Base-by-base conservation (phyloP, 352 stramenopile genomes). In the Phytopythium cucurbitacearum region DNA sequence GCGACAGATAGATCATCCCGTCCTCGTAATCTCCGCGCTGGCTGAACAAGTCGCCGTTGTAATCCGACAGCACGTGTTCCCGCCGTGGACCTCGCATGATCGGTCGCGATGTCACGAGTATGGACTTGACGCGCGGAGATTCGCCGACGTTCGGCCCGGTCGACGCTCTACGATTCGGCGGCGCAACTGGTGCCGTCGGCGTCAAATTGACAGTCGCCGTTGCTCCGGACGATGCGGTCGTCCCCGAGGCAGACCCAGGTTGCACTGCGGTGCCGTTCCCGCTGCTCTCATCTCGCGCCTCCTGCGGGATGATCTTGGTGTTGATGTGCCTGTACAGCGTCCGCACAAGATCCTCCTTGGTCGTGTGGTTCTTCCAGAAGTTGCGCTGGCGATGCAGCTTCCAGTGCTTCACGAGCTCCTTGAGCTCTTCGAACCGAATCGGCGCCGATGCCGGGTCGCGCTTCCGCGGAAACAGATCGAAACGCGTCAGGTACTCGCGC, bases 391-490 rank as follows among this genome's bases (percentile, higher is more conserved):
- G 82, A 47, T 96, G 85, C 5, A 96, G 65, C 53, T 96, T 96
- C 84, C 85, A 96, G 59, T 94, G 79, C 44, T 94, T 91, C 1
- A 91, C 84, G 9, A 96, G 66, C 52, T 96, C 89, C 56, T 95
- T 95, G n/a, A 96, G 67, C 57, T 96, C 85, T 58, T 96, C 87
- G n/a, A 90, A 91, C 12, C 84, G 87, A 52, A 96, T 96, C 8
- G 78, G 78, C 2, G 85, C 85, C 32, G 81, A 69, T 12, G 76
- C 69, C 0, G 81, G 79, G 47, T 95, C 85, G 9, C 82, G 80
- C 48, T 88, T 75, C 7, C 76, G 63, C 1, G 83, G 81, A 41
- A 94, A 96, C 35, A 96, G 50, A 38, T 89, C 65, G 36, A 93
- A 88, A 0, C 81, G 67, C n/a, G 76, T 87, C 11, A 96, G 65